Conservation (phyloP, 129 eudicot genomes). For the Lactuca saligna region DNA sequence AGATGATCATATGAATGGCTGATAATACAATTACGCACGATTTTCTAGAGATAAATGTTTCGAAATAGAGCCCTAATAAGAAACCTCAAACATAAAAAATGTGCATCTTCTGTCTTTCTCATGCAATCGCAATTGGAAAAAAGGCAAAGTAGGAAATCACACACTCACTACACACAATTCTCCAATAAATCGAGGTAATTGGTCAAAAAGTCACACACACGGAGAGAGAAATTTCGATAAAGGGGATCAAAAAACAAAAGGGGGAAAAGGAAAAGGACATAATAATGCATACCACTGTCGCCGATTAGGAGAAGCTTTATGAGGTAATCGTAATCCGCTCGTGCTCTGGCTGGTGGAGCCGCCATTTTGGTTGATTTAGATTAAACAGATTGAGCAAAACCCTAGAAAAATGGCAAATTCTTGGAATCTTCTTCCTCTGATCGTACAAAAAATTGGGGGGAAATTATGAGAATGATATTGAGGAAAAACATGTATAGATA, state of each 20-base stretch:
- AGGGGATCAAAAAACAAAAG: slow-evolving; percentile 6
- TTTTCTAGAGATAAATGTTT: neutral
- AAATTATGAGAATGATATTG: neutral
- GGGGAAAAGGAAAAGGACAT: neutral
- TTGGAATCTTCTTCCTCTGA: slow-evolving; percentile 27
- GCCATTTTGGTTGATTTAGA: slow-evolving; percentile 60
- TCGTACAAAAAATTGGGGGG: neutral
- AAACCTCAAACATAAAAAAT: too few species aligned
- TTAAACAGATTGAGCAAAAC: slow-evolving; percentile 30
- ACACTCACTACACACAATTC: neutral
- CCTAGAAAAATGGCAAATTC: slow-evolving; percentile 39
- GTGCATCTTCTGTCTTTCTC: slow-evolving; percentile 1
- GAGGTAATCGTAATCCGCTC: slow-evolving; percentile 96
- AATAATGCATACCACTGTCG: slow-evolving; percentile 74
- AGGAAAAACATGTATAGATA: slow-evolving; percentile 3
- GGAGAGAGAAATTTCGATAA: neutral
- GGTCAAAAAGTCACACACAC: slow-evolving; percentile 10
- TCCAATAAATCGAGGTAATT: slow-evolving; percentile 7
- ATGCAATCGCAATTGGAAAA: slow-evolving; percentile 12
- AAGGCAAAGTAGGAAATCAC: slow-evolving; percentile 6
- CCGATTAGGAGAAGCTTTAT: slow-evolving; percentile 92
- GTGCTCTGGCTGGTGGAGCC: slow-evolving; percentile 96
- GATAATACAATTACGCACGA: neutral
- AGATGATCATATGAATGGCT: too few species aligned
- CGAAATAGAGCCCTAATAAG: slow-evolving; percentile 21